Percentiles rank a stretch among this genome's conserved stretches.
Evolutionary conservation across 768 basidiomycete species (phyloP).

Genomic region (Tylopilus felleus): DNA sequence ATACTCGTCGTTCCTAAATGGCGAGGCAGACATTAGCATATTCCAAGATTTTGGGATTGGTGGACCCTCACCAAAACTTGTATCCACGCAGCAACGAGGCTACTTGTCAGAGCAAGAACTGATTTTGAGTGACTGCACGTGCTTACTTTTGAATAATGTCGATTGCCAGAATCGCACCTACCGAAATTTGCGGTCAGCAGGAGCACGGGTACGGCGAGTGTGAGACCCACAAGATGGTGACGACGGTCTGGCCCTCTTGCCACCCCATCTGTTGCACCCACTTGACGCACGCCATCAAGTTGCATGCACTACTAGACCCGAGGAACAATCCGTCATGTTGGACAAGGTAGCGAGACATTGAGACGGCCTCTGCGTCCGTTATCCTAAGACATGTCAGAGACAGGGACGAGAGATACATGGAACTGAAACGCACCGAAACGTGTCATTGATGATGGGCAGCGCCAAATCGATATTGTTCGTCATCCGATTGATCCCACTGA

Average conservation of each 20-base stretch:
- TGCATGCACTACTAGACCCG: conserved; percentile 95
- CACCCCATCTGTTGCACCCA: conserved; percentile 68
- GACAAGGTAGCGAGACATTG: conserved; percentile 93
- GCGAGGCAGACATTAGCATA: background rate
- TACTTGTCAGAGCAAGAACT: background rate
- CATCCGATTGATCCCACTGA: conserved; percentile 87
- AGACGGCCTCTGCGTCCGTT: conserved; percentile 89
- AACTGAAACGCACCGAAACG: conserved; percentile 60
- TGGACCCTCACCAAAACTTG: conserved; percentile 47
- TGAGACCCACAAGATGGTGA: conserved; percentile 75
- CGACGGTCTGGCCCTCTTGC: conserved; percentile 66
- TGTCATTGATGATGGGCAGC: conserved; percentile 82
- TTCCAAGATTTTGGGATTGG: background rate
- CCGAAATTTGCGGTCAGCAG: background rate
- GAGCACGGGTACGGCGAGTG: background rate
- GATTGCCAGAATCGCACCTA: conserved; percentile 85
- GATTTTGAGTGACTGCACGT: conserved; percentile 10
- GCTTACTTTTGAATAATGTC: conserved; percentile 89
- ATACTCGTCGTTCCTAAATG: conserved; percentile 51
- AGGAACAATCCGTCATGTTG: conserved; percentile 89
- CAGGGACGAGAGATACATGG: background rate
- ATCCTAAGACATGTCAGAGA: conserved; percentile 47
- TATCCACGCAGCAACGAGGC: background rate
- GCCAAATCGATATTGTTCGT: conserved; percentile 89
- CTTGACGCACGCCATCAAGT: conserved; percentile 88